Evolutionary conservation across 495 filamentous ascomycete species (phyloP).

Genomic region (Xylaria venustula): DNA sequence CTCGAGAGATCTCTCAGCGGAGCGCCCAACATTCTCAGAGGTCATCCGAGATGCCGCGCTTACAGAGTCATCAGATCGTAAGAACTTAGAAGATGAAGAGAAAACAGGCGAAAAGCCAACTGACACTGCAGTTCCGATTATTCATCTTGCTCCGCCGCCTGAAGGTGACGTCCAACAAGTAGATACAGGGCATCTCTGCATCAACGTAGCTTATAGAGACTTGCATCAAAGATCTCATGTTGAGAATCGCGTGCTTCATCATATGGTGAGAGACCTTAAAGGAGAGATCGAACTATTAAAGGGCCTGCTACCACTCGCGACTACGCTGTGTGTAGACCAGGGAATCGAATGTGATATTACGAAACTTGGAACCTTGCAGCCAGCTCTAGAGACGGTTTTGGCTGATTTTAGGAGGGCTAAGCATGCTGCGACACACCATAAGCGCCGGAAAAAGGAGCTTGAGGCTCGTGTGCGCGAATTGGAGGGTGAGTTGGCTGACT

Average conservation of each 20-base stretch:
- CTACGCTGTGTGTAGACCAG: slow-evolving; percentile 19
- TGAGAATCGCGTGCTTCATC: slow-evolving; percentile 9
- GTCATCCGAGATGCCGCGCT: no score
- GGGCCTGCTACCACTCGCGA: slow-evolving; percentile 19
- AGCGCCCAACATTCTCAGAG: background rate
- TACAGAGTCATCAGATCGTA: no score
- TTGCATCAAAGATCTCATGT: slow-evolving; percentile 8
- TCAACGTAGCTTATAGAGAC: slow-evolving; percentile 11
- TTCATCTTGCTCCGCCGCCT: background rate
- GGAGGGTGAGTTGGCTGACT: background rate
- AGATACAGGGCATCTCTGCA: background rate
- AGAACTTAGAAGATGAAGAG: no score
- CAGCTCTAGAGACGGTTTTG: background rate
- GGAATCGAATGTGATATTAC: background rate
- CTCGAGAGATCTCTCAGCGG: background rate
- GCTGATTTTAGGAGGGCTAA: background rate
- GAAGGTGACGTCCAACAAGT: background rate
- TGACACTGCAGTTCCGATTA: background rate
- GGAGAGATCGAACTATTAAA: slow-evolving; percentile 15
- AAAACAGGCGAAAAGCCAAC: background rate
- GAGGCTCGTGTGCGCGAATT: background rate
- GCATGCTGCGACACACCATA: background rate
- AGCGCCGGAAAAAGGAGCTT: background rate
- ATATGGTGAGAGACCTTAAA: no score
- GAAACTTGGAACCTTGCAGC: background rate